Evolutionary conservation across 2,329 filamentous ascomycete species (phyloP).

Genomic region (Cytospora schulzeri): DNA sequence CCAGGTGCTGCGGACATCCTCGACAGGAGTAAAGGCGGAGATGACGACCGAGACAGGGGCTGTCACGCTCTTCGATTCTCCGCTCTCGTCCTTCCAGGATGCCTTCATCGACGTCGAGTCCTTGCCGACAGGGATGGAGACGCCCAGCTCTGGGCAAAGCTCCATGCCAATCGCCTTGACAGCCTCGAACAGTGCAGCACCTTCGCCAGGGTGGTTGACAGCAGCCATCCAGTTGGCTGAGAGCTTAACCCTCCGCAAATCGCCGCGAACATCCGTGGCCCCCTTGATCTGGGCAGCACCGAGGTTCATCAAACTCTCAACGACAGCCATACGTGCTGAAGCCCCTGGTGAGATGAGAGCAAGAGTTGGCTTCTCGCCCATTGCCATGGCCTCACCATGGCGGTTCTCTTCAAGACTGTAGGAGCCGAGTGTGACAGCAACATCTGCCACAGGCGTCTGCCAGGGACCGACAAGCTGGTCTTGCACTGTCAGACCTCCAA

Average conservation of each 20-base stretch:
- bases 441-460: slow-evolving; percentile 93
- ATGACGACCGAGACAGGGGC: slow-evolving; percentile 90
- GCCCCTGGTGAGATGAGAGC: slow-evolving; percentile 88
- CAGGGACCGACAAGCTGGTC: slow-evolving; percentile 97
- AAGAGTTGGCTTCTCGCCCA: slow-evolving; percentile 89
- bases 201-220: slow-evolving; percentile 90
- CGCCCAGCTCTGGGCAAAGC: slow-evolving; percentile 83
- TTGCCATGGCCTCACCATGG: slow-evolving; percentile 94
- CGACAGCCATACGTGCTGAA: slow-evolving; percentile 95
- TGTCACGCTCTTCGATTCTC: slow-evolving; percentile 79
- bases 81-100: slow-evolving; percentile 77
- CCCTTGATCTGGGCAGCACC: slow-evolving; percentile 67
- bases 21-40: slow-evolving; percentile 84
- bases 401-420: slow-evolving; percentile 67
- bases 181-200: slow-evolving; percentile 88
- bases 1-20: slow-evolving; percentile 85
- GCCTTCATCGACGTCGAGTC: slow-evolving; percentile 99
- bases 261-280: slow-evolving; percentile 54
- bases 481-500: slow-evolving; percentile 83
- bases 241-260: slow-evolving; percentile 78
- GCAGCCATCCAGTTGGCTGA: slow-evolving; percentile 99
- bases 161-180: slow-evolving; percentile 93
- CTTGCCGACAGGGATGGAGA: slow-evolving; percentile 95
- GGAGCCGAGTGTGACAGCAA: slow-evolving; percentile 86
- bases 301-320: slow-evolving; percentile 89